Base-by-base conservation (phyloP, 2,329 filamentous ascomycete species). In the Colletotrichum ledebouriae region DNA sequence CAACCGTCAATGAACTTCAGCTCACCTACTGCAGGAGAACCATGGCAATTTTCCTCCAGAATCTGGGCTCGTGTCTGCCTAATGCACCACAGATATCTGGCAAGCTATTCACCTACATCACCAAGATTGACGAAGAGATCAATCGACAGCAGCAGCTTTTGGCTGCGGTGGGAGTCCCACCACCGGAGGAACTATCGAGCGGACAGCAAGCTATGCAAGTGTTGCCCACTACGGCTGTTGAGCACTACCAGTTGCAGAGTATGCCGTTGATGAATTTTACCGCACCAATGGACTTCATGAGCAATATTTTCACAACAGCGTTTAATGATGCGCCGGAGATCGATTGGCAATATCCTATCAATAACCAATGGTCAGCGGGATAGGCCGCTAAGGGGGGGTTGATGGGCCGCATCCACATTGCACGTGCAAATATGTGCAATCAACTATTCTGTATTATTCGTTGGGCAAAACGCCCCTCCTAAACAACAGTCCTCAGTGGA, bases 1-100 rank as follows among this genome's bases (percentile, higher is more conserved):
- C 12, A 13, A 37, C 13, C 12, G 0, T 2, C 1, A 1, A 10
- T 22, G 17, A 10, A 11, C 11, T 22, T 9, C 17, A 3, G 4
- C 50, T 68, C 10, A 55, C 29, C 2, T 1, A 25, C 13, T 0
- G 15, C 7, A 70, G 67, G 58, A 37, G 37, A 6, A 17, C 59
- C 17, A 71, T 71, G 70, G 70, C 70, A 2, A 57, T 58, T 1
- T 71, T 71, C 33, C 68, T 71, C 5, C 63, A 70, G 25, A 70
- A 67, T 22, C 53, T 71, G 1, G 68, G 68, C 4, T 52, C 68
- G 0, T 71, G 63, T 5, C 60, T 71, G 1, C 70, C 70, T 11
- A 60, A 66, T 4, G 70, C 70, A 13, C 56, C 60, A n/a, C 63
- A 68, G 15, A 69, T 64, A 15, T 60, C 58, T 13, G 68, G 63